Evolutionary conservation across 78 protist species (phyloP).

Genomic region (Guillardia theta): DNA sequence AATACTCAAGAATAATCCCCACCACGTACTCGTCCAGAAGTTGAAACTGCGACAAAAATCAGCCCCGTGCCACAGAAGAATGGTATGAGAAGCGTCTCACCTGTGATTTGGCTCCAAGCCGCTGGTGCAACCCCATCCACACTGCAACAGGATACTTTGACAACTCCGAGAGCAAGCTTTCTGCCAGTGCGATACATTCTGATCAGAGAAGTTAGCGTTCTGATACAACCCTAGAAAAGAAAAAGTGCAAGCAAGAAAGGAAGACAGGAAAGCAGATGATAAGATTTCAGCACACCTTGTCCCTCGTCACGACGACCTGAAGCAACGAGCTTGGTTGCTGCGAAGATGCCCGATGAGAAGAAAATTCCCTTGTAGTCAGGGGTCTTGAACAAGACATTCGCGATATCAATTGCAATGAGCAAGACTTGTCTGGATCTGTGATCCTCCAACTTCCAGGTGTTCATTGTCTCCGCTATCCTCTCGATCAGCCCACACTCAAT

Average conservation of each 20-base stretch:
- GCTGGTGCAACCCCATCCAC: not conserved
- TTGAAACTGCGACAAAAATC: not conserved
- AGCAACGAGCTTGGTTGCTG: not conserved
- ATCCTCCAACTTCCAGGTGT: not conserved
- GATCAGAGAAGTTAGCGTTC: too few species aligned
- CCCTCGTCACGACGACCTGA: not conserved
- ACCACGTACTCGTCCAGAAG: not conserved
- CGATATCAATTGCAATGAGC: not conserved
- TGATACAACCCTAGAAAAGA: too few species aligned
- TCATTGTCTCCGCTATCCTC: not conserved
- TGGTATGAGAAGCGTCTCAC: not conserved
- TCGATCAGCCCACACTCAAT: not conserved
- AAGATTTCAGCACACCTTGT: too few species aligned
- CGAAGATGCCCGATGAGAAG: not conserved
- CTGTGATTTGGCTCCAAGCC: not conserved
- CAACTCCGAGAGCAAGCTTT: not conserved
- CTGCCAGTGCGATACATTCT: not conserved
- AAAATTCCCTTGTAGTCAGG: not conserved
- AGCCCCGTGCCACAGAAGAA: too few species aligned
- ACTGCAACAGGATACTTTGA: not conserved
- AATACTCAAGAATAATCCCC: not conserved
- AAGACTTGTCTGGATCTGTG: not conserved
- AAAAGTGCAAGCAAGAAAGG: too few species aligned
- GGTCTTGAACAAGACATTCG: not conserved
- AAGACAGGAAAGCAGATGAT: too few species aligned